A percentile compares a stretch with the other conserved stretches of the same genome.
phyloP scores from a whole-genome alignment of 257 asterid species.

The Solanum acaule region DNA sequence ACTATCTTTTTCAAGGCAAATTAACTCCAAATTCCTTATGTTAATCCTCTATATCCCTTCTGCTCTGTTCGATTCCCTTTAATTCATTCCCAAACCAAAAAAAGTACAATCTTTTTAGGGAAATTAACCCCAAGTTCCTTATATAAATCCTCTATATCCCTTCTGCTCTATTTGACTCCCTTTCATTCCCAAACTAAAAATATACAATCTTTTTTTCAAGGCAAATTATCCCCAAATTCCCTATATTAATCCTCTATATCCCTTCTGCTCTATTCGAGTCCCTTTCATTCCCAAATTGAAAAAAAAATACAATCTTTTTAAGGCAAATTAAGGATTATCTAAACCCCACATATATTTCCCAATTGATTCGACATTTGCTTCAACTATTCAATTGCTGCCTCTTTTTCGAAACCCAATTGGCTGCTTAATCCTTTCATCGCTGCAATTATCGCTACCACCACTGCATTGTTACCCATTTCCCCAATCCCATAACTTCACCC shows the following conservation, averaged over 20 bases:
- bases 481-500: not conserved
- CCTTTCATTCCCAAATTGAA: not conserved
- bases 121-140: not conserved
- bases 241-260: not conserved
- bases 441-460: constrained; percentile 29
- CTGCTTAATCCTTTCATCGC: constrained; percentile 21
- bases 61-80: not conserved
- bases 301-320: not conserved
- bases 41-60: not conserved
- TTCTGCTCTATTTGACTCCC: not conserved
- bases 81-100: not conserved
- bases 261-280: not conserved
- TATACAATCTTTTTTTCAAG: not conserved
- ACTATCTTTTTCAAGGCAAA: not conserved
- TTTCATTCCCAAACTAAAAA: not conserved
- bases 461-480: constrained; percentile 34
- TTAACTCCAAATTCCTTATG: not conserved
- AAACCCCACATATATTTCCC: not conserved
- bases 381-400: not conserved
- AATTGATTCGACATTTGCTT: not conserved
- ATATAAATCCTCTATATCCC: not conserved
- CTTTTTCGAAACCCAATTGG: constrained; percentile 35
- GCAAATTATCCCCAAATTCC: not conserved
- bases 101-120: not conserved
- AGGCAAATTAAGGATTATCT: not conserved